Conservation (phyloP, 2,329 filamentous ascomycete genomes). For the Fusarium sp. region DNA sequence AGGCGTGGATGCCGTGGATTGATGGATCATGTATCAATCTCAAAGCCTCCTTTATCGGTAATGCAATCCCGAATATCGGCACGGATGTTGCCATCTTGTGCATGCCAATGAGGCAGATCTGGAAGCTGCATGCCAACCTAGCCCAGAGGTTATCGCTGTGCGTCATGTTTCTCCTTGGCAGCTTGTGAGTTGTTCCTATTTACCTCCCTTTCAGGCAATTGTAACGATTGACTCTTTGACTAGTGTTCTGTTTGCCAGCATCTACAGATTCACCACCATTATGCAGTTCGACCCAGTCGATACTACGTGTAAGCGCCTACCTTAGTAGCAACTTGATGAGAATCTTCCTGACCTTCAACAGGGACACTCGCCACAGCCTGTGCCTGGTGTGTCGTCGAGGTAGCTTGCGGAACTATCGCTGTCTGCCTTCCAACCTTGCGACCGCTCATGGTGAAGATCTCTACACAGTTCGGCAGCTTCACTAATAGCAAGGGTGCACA, state of each 20-base stretch:
- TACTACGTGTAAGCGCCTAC: slow-evolving; percentile 18
- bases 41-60: slow-evolving; percentile 30
- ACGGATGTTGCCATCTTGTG: slow-evolving; percentile 27
- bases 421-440: slow-evolving; percentile 26
- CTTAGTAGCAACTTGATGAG: fast-evolving
- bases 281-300: slow-evolving; percentile 20
- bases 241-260: slow-evolving; percentile 31
- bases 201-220: fast-evolving
- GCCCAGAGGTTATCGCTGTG: slow-evolving; percentile 25
- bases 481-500: neutral
- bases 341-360: neutral
- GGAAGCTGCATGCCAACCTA: slow-evolving; percentile 29
- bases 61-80: slow-evolving; percentile 28
- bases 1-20: slow-evolving; percentile 23
- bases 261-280: slow-evolving; percentile 32
- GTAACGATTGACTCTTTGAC: neutral
- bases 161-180: slow-evolving; percentile 30
- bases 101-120: slow-evolving; percentile 12
- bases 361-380: slow-evolving; percentile 33
- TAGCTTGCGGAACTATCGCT: slow-evolving; percentile 27
- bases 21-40: slow-evolving; percentile 25
- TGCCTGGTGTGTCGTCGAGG: slow-evolving; percentile 35
- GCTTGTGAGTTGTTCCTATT: slow-evolving; percentile 16
- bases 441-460: slow-evolving; percentile 27
- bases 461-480: slow-evolving; percentile 21